A percentile compares a stretch with the other conserved stretches of the same genome.
These are phyloP conservation scores for Inonotus obliquus DNA, from an alignment of 1,284 basidiomycete species.

Conservation along the genomic window DNA sequence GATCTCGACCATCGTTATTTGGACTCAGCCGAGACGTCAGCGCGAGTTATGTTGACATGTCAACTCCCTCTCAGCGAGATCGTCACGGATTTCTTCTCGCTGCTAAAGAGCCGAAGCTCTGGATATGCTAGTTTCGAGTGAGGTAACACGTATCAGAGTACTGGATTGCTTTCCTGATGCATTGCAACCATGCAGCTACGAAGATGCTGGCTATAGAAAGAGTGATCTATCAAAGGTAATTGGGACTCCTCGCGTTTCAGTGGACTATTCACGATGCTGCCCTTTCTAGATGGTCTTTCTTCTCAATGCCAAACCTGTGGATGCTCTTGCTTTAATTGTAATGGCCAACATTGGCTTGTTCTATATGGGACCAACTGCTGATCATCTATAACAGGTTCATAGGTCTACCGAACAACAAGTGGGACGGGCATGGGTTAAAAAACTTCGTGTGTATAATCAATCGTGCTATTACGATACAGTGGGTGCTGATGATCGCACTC, in stretches of 20 bases:
- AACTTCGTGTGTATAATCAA: conserved; percentile 61
- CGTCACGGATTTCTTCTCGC: conserved; percentile 91
- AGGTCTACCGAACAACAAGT: conserved; percentile 65
- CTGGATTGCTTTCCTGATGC: conserved; percentile 6
- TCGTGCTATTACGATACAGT: not conserved
- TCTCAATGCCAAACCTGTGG: conserved; percentile 82
- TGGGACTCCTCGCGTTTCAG: conserved; percentile 9
- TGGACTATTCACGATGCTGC: not conserved
- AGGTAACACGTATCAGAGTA: conserved; percentile 26
- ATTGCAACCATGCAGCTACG: conserved; percentile 54
- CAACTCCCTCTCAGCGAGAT: conserved; percentile 86
- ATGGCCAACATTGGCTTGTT: not conserved
- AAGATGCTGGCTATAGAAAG: conserved; percentile 81
- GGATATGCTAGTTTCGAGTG: conserved; percentile 93
- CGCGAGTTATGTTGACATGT: conserved; percentile 77
- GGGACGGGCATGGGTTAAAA: conserved; percentile 82
- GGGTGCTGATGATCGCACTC: conserved; percentile 1
- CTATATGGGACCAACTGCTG: not conserved
- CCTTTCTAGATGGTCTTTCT: conserved; percentile 73
- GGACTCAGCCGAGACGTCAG: conserved; percentile 49
- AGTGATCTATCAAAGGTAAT: conserved; percentile 78
- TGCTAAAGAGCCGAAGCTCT: conserved; percentile 85
- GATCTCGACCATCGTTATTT: conserved; percentile 77
- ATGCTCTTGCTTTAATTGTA: conserved; percentile 84
- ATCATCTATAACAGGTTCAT: conserved; percentile 44